Evolutionary conservation across 768 basidiomycete species (phyloP), one percentile per base, ranked within the genome.

Genomic region (Fomitopsis serialis): DNA sequence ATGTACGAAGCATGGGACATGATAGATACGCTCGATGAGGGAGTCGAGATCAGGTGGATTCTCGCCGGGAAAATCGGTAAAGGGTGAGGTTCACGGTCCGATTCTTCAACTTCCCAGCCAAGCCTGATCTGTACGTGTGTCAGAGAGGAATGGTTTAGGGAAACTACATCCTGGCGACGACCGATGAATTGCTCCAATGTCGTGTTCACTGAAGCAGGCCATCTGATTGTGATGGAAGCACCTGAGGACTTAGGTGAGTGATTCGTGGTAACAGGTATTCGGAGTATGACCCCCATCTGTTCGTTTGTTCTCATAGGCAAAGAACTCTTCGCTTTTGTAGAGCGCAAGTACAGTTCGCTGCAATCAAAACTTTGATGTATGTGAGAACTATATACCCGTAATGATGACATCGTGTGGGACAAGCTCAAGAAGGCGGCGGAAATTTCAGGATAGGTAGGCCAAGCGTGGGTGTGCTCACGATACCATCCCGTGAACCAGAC

Each of bases 41-140:
- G 72, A 32, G 76, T 87, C 27, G 68, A 73, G 44, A 51, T 87
- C 48, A 66, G 72, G 24, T 88, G 79, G 78, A 66, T 84, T 29
- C 64, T 87, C 53, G 81, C 82, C 10, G 79, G 78, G 7, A 63
- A 63, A 45, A 69, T 70, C 4, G 61, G 66, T 12, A 57, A 58
- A 4, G 70, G 72, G 76, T 74, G 55, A 52, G 73, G 68, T 8
- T 44, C 32, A 17, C 29, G 45, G 21, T 42, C 50, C 2, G 12
- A 23, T 2, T 27, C 29, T 29, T 42, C n/a, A 17, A 40, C 3
- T 5, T 45, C 36, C 29, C 6, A 5, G 29, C 29, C 11, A 32
- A 6, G 29, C 11, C 11, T 40, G 27, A 59, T 49, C 32, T 34
- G 49, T 52, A 54, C 55, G 52, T 25, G 36, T 45, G 34, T 32